These are phyloP conservation scores for Claviceps arundinis DNA, from an alignment of 2,329 filamentous ascomycete genomes.

Conservation along the genomic window DNA sequence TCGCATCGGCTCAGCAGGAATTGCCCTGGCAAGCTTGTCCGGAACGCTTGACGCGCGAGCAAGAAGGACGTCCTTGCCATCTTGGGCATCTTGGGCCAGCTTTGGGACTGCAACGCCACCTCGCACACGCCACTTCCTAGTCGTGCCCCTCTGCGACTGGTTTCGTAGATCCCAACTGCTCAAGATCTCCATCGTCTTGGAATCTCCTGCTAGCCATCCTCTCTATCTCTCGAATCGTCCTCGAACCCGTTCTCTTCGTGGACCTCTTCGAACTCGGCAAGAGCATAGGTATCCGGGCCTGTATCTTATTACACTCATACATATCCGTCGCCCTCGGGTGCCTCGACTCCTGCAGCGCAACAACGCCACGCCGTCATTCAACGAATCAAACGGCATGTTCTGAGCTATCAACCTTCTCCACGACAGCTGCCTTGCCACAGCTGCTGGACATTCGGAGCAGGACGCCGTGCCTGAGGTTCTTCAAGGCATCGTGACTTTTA, in stretches of 20 bases:
- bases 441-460: neutral
- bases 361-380: slow-evolving; percentile 4
- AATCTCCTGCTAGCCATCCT: too few species aligned
- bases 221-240: too few species aligned
- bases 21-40: too few species aligned
- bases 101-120: neutral
- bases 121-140: neutral
- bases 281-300: too few species aligned
- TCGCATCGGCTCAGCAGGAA: too few species aligned
- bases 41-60: too few species aligned
- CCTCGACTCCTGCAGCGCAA: neutral
- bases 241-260: too few species aligned
- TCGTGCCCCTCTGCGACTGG: too few species aligned
- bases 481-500: slow-evolving; percentile 1
- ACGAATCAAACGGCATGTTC: slow-evolving; percentile 2
- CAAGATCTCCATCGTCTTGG: neutral
- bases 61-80: too few species aligned
- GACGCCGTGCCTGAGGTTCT: neutral
- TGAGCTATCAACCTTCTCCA: slow-evolving; percentile 2
- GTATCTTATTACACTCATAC: too few species aligned
- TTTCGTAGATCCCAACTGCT: neutral
- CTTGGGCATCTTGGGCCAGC: too few species aligned
- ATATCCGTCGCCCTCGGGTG: neutral
- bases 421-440: neutral
- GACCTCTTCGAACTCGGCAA: too few species aligned